Evolutionary conservation across 2,329 filamentous ascomycete genomes (phyloP).

Genomic region (Thelonectria rubi): DNA sequence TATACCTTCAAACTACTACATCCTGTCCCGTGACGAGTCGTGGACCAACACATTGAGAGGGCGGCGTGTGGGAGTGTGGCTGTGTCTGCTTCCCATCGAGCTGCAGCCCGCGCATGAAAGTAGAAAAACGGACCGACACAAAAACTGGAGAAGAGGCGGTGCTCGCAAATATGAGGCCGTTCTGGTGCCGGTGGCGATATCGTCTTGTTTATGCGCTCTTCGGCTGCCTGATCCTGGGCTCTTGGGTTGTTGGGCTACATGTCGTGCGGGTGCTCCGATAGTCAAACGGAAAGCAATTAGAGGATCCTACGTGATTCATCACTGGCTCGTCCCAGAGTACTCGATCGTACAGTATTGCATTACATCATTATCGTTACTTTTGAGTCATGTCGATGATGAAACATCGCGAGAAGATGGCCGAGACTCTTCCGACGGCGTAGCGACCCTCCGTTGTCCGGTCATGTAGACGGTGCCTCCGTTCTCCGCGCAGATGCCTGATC

Average conservation of each 20-base stretch:
- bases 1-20: too few species aligned
- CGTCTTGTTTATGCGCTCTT: neutral
- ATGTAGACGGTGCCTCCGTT: slow-evolving; percentile 4
- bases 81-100: neutral
- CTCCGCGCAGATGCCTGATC: slow-evolving; percentile 4
- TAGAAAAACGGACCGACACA: neutral
- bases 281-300: neutral
- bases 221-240: too few species aligned
- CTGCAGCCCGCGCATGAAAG: neutral
- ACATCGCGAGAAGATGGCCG: neutral
- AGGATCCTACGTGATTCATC: neutral
- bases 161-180: neutral
- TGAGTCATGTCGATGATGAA: neutral
- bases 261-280: neutral
- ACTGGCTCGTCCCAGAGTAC: neutral
- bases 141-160: neutral
- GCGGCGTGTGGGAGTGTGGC: neutral
- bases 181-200: neutral
- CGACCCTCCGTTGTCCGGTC: neutral
- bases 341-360: neutral
- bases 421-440: neutral
- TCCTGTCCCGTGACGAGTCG: too few species aligned
- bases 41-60: too few species aligned
- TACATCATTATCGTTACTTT: neutral
- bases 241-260: neutral